A percentile compares a stretch with the other conserved stretches of the same genome.
These are phyloP conservation scores for Leishmania major DNA, from an alignment of 208 protist genomes.

Conservation along the genomic window DNA sequence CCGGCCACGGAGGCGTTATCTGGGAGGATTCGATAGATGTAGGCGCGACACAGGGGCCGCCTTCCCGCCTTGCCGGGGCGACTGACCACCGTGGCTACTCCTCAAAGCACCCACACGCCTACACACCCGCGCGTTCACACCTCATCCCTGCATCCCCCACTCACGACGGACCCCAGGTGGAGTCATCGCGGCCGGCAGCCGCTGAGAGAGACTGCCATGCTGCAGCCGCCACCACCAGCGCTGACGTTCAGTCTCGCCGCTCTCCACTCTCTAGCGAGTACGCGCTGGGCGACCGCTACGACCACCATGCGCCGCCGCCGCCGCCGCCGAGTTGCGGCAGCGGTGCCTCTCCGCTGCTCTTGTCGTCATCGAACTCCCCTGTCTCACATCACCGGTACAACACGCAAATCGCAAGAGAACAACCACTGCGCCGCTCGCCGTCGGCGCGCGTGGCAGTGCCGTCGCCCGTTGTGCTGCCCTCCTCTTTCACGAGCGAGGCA, in stretches of 20 bases:
- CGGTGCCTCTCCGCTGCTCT: background rate
- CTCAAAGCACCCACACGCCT: background rate
- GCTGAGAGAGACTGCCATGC: background rate
- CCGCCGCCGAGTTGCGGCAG: background rate
- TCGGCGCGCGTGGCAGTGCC: slow-evolving; percentile 1
- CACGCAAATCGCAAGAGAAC: background rate
- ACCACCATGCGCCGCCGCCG: background rate
- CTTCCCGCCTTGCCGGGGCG: background rate
- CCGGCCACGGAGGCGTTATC: background rate
- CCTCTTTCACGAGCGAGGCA: slow-evolving; percentile 15
- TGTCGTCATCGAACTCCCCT: background rate
- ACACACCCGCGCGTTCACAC: background rate
- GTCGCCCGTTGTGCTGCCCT: slow-evolving; percentile 18
- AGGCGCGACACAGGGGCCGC: background rate
- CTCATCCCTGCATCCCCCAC: background rate
- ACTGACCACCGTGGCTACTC: background rate
- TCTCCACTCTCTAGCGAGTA: background rate
- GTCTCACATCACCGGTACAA: background rate
- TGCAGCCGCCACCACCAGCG: background rate
- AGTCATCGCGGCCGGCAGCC: background rate
- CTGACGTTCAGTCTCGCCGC: background rate
- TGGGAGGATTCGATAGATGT: background rate
- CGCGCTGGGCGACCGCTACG: background rate
- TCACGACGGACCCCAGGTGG: background rate
- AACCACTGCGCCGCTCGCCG: background rate